Evolutionary conservation across 208 protist genomes (phyloP).

Genomic region (Trypanosoma brucei): DNA sequence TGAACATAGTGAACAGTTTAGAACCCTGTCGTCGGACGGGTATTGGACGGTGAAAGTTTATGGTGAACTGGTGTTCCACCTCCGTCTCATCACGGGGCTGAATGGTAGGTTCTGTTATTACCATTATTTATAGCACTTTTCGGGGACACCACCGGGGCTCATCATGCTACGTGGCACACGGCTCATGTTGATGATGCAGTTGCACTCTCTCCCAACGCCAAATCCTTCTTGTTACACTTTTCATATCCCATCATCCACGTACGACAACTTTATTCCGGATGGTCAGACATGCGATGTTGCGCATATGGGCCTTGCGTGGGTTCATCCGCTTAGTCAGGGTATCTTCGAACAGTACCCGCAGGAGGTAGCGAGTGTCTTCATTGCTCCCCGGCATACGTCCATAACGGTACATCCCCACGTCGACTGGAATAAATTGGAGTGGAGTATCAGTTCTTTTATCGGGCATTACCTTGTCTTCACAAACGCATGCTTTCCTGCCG

Average conservation of each 20-base stretch:
- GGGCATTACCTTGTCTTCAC: slow-evolving; percentile 84
- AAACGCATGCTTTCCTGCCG: slow-evolving; percentile 62
- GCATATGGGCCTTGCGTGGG: slow-evolving; percentile 76
- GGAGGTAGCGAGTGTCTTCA: slow-evolving; percentile 79
- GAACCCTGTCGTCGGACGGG: too few species aligned
- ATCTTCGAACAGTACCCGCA: slow-evolving; percentile 87
- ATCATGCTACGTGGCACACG: slow-evolving; percentile 55
- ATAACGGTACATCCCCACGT: slow-evolving; percentile 72
- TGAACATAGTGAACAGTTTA: too few species aligned
- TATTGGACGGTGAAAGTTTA: neutral
- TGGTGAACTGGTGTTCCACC: neutral
- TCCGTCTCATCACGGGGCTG: neutral
- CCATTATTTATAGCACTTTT: neutral
- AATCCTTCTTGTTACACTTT: slow-evolving; percentile 82
- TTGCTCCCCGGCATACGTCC: slow-evolving; percentile 70
- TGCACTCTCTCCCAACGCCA: slow-evolving; percentile 73
- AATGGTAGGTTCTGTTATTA: neutral
- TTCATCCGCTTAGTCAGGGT: slow-evolving; percentile 79
- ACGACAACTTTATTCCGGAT: slow-evolving; percentile 79
- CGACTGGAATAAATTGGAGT: slow-evolving; percentile 69
- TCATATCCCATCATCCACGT: slow-evolving; percentile 57
- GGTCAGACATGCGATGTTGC: slow-evolving; percentile 82
- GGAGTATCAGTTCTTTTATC: slow-evolving; percentile 85
- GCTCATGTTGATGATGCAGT: slow-evolving; percentile 43
- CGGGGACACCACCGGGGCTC: neutral